Base-by-base conservation (phyloP, 495 filamentous ascomycete species). In the Niebla homalea region DNA sequence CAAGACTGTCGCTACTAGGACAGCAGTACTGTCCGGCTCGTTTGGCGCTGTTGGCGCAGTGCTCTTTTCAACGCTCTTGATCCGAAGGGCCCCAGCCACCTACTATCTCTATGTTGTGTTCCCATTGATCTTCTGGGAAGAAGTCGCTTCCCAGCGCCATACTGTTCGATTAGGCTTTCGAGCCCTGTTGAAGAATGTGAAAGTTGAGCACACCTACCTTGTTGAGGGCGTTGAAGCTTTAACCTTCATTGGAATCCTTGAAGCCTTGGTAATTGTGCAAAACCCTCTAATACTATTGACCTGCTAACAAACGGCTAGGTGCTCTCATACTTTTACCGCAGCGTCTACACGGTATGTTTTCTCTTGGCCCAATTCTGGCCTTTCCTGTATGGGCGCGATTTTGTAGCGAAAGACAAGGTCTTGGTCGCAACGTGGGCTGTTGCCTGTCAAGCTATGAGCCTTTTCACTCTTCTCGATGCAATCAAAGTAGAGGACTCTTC, bases 91-190 rank as follows among this genome's bases (percentile, higher is more conserved):
- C 2, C 80, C 90, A 0, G 71, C 75, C 55, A 85, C 85, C 5
- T 99, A 97, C 62, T 97, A 97, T 57, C 81, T 81, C 21, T 99
- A 97, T 61, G 89, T 79, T 5, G 72, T 90, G 55, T 99, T 97
- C 63, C 90, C 93, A 0, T 79, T 92, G 2, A 77, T 81, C 41
- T 96, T 99, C 71, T 99, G 93, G 92, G 89, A 96, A 61, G 93
- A 94, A 58, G 88, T 97, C 0, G 87, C 84, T 62, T 87, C 85
- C 3, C 78, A 87, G 8, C 72, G 89, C 41, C 73, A 75, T 44
- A 80, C 86, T 46, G 59, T 96, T 39, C 54, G 64, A 41, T 73
- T 81, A 52, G 92, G 89, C 8, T 74, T 75, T 38, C 73, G 74
- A 52, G 74, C 77, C 43, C 62, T 97, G 15, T 75, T 95, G 45